phyloP scores from a whole-genome alignment of 495 filamentous ascomycete species.

The Neurospora sp. region DNA sequence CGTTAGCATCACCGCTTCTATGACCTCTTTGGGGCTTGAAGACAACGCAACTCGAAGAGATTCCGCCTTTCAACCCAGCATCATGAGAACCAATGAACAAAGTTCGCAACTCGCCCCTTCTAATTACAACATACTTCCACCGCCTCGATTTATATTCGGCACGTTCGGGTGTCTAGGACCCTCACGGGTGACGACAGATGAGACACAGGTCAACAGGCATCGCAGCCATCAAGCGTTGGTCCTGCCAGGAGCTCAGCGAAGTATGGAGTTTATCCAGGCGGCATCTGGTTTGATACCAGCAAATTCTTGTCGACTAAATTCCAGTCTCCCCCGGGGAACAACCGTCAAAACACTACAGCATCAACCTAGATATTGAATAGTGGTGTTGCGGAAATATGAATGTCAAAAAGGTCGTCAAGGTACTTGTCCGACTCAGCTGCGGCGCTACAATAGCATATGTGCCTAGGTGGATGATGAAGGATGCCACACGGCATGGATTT shows the following conservation, averaged over 20 bases:
- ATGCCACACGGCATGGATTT: neutral
- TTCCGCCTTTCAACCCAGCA: neutral
- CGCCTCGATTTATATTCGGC: neutral
- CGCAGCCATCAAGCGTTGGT: neutral
- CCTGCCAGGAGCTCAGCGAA: neutral
- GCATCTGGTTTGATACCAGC: neutral
- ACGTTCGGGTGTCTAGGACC: neutral
- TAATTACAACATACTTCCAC: neutral
- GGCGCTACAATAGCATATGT: neutral
- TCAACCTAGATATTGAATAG: neutral
- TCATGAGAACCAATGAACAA: neutral
- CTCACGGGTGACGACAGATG: neutral
- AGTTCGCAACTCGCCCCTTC: neutral
- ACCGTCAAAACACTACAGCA: neutral
- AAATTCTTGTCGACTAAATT: neutral
- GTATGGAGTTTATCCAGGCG: neutral
- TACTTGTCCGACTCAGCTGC: neutral
- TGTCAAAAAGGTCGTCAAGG: neutral
- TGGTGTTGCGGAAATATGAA: neutral
- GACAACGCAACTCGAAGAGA: neutral
- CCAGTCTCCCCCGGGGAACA: neutral
- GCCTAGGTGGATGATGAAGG: neutral
- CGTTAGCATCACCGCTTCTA: neutral
- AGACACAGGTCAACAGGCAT: neutral
- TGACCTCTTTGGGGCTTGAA: neutral